Base-by-base conservation (phyloP, 441 rosid species). In the Bocquillonia castaneifolia region DNA sequence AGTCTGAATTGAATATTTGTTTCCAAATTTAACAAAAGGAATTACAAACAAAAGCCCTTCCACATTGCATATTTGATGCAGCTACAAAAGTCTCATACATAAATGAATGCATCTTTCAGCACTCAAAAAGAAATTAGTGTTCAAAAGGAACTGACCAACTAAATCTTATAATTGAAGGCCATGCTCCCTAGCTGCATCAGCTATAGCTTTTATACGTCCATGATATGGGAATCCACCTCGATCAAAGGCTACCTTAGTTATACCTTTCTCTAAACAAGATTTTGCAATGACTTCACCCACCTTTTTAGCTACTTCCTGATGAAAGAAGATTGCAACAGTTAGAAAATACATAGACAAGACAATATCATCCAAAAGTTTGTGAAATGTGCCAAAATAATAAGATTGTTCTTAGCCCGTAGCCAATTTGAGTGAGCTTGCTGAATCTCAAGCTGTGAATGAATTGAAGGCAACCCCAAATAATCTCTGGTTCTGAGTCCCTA, bases 161-260 rank as follows among this genome's bases (percentile, higher is more conserved):
- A 51, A n/a, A 52, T 3, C 45, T 76, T 79, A 93, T 73, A 93
- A 93, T 72, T 78, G 85, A 82, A 93, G 98, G 65, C 97, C 96
- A 51, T 86, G 72, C 66, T 85, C 94, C 65, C 98, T 83, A 39
- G 97, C 98, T 39, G 96, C 90, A 74, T 83, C 82, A 0, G 97
- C 97, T 51, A 93, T 78, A 69, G 85, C 90, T 74, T 79, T 59
- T n/a, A 93, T 73, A 2, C 97, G 95, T 60, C 98, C 98, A 79
- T 93, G 98, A 80, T 93, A 91, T 25, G 86, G 96, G 69, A 85
- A 91, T 36, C 99, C 99, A 58, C 96, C 97, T 69, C 93, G 83
- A 72, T 93, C 96, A 55, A 91, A 93, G 15, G 92, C 95, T 44
- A 93, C 96, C 77, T 89, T 86, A 20, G 85, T 76, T 76, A 89